Conservation (phyloP, 768 basidiomycete species). For the Auricularia sp. region DNA sequence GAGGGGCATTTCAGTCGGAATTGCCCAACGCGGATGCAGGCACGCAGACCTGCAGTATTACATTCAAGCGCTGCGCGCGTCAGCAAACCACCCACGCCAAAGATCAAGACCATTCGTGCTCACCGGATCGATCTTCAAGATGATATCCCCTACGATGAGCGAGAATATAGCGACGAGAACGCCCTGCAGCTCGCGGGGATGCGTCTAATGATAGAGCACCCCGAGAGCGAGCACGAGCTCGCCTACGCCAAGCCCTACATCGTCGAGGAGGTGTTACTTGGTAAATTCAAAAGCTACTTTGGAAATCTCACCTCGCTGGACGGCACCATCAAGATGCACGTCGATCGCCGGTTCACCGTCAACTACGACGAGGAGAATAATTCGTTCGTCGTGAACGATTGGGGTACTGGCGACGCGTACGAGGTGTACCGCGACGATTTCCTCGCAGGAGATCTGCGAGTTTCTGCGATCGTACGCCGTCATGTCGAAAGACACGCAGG, state of each 20-base stretch:
- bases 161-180: background rate
- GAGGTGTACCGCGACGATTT: background rate
- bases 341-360: background rate
- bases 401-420: background rate
- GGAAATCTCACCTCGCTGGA: background rate
- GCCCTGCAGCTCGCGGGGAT: background rate
- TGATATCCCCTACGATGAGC: too few species aligned
- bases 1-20: slow-evolving; percentile 20
- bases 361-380: background rate
- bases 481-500: background rate
- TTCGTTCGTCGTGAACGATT: background rate
- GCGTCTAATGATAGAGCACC: background rate
- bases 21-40: slow-evolving; percentile 17
- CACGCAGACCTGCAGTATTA: background rate
- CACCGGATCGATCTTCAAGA: too few species aligned
- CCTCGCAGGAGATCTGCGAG: background rate
- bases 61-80: background rate
- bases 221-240: background rate
- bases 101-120: too few species aligned
- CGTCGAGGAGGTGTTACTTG: background rate
- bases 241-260: background rate
- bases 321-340: background rate
- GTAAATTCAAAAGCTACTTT: background rate
- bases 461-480: background rate
- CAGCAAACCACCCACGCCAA: background rate